Conservation (phyloP, 163 green algal species). For the Picocystis sp. region DNA sequence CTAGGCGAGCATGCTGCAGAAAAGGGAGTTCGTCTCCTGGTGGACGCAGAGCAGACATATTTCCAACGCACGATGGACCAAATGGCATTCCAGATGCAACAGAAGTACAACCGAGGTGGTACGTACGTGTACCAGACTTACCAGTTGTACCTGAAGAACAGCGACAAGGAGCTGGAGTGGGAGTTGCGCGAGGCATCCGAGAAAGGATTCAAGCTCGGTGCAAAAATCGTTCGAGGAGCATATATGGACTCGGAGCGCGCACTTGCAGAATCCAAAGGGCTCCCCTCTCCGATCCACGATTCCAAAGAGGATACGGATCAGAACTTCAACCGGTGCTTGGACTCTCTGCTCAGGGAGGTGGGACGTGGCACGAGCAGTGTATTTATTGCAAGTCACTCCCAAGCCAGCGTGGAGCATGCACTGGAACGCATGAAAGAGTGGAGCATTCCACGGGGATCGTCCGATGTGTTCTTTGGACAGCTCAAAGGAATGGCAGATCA, state of each 20-base stretch:
- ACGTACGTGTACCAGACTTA: constrained; percentile 66
- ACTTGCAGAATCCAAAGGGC: constrained; percentile 30
- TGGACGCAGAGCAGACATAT: constrained; percentile 73
- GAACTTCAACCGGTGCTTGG: constrained; percentile 41
- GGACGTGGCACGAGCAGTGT: not conserved
- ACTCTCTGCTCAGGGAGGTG: constrained; percentile 21
- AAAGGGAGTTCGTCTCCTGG: constrained; percentile 47
- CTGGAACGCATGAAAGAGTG: constrained; percentile 36
- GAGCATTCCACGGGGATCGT: not conserved
- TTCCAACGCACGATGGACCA: constrained; percentile 80
- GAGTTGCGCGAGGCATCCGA: constrained; percentile 9
- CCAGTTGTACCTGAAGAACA: constrained; percentile 66
- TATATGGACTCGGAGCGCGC: constrained; percentile 64
- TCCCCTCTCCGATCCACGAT: constrained; percentile 43
- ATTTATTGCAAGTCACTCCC: constrained; percentile 51
- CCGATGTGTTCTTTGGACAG: constrained; percentile 23
- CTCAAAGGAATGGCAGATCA: constrained; percentile 82
- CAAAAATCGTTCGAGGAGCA: constrained; percentile 66
- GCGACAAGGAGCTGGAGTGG: constrained; percentile 23
- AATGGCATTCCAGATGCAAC: constrained; percentile 48
- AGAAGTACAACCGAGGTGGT: constrained; percentile 41
- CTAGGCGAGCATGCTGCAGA: constrained; percentile 31
- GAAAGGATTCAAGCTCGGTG: constrained; percentile 32
- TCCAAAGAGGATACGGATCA: constrained; percentile 47
- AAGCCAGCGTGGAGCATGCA: constrained; percentile 41